These are phyloP conservation scores for Talaromyces amestolkiae DNA, from an alignment of 2,329 filamentous ascomycete genomes.

Conservation along the genomic window DNA sequence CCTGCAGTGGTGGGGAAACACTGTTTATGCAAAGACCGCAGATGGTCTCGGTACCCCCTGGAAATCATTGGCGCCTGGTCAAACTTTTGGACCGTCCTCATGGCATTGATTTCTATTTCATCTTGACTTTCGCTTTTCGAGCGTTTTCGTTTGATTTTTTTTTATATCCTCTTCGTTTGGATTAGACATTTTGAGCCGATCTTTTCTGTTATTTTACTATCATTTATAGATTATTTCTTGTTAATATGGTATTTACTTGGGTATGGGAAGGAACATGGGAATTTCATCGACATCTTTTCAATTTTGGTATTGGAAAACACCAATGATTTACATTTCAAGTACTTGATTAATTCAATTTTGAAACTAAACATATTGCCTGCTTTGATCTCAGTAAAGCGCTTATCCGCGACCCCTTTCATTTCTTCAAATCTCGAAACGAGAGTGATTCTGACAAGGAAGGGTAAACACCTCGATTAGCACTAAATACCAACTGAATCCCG, in stretches of 20 bases:
- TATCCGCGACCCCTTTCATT: background rate
- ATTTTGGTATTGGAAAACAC: background rate
- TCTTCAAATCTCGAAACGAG: background rate
- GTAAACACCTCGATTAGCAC: background rate
- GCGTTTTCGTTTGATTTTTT: background rate
- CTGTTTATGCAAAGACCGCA: constrained; percentile 37
- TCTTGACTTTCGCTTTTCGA: background rate
- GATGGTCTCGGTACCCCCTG: constrained; percentile 42
- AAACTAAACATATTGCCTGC: background rate
- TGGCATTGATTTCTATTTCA: constrained; percentile 9
- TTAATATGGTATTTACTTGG: background rate
- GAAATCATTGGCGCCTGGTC: constrained; percentile 18
- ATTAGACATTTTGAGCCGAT: background rate
- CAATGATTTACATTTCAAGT: background rate
- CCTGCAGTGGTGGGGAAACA: constrained; percentile 46
- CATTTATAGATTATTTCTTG: background rate
- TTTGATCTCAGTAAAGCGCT: background rate
- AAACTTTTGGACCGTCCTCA: constrained; percentile 18
- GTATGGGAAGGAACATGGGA: background rate
- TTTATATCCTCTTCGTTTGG: background rate
- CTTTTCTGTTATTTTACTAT: background rate
- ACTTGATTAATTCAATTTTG: background rate
- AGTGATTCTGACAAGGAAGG: background rate
- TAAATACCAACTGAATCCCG: background rate
- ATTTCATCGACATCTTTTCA: background rate